Evolutionary conservation across 106 monocot genomes (phyloP).

Genomic region (Apostasia ramifera): DNA sequence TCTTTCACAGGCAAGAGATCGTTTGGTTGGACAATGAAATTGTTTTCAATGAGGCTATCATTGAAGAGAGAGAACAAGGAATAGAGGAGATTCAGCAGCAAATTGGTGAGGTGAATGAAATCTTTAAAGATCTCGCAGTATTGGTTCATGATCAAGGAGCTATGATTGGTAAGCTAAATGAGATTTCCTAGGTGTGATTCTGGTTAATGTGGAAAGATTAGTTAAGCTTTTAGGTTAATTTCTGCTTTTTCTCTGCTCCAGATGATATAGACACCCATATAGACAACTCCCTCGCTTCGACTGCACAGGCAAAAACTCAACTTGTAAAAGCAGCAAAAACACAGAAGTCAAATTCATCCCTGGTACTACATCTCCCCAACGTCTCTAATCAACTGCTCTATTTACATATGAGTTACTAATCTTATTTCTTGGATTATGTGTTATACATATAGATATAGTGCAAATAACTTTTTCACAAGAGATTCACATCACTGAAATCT

Average conservation of each 20-base stretch:
- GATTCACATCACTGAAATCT: too few relatives aligned
- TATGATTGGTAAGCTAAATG: constrained; percentile 44
- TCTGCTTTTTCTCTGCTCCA: constrained; percentile 10
- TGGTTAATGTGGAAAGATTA: neutral
- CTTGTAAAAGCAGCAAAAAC: constrained; percentile 72
- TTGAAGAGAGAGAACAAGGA: constrained; percentile 90
- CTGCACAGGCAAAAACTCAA: constrained; percentile 55
- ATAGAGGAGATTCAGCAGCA: constrained; percentile 87
- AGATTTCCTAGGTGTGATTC: neutral
- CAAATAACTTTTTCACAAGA: too few relatives aligned
- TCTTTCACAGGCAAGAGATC: constrained; percentile 53
- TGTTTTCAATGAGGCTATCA: constrained; percentile 87
- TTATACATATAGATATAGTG: too few relatives aligned
- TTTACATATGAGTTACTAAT: neutral
- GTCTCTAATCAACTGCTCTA: neutral
- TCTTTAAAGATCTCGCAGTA: constrained; percentile 81
- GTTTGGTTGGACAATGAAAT: constrained; percentile 76
- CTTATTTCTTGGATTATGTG: neutral
- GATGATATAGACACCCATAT: constrained; percentile 74
- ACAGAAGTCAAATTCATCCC: constrained; percentile 73
- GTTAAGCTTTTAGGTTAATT: neutral
- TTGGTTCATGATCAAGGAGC: constrained; percentile 76
- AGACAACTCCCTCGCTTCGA: constrained; percentile 54
- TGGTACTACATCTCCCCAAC: constrained; percentile 30
- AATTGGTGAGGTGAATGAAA: constrained; percentile 89